Base-by-base conservation (phyloP, 2,329 filamentous ascomycete genomes). In the Aspergillus ochraceus region DNA sequence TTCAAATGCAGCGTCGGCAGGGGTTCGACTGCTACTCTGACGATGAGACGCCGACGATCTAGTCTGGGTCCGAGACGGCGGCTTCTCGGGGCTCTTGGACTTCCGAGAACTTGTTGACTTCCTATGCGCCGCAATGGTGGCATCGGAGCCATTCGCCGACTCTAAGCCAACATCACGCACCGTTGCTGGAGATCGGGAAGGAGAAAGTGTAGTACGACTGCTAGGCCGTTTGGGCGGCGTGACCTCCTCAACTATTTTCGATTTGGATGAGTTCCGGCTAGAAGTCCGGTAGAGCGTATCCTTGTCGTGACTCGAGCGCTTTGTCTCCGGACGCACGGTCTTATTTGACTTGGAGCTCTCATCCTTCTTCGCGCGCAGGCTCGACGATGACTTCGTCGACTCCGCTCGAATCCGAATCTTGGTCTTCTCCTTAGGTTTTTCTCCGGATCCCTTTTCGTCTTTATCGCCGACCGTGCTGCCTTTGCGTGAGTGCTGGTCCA, bases 121-220 rank as follows among this genome's bases (percentile, higher is more conserved):
- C 58, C 80, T 77, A 55, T 78, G 76, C 8, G 79, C 77, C 5
- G 77, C 77, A 64, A 80, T 77, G 17, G 80, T 81, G 39, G 77
- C 77, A 61, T 80, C 78, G 6, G 80, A 81, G 58, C 77, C 77
- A 29, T 74, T 74, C 4, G 68, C 66, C 6, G 77, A 77, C 57
- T 73, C 74, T 2, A 69, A 66, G 19, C 70, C 72, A 11, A 66
- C 62, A 62, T 74, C 73, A 49, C 74, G 74, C 19, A 74, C 67
- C 9, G 73, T 74, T 9, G 72, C 62, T 9, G 75, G 73, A 14
- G 77, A 79, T 17, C 69, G 70, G 17, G 69, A 70, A 20, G 72
- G 71, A 6, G 75, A 74, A 61, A 70, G 71, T 3, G 68, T 65
- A 29, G 67, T 68, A 54, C 69, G 71, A 51, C 68, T 74, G 4